Percentiles rank a stretch among this genome's conserved stretches.
phyloP scores from a whole-genome alignment of 192 early-diverging fungal genomes.

The Chytriomyces sp. region DNA sequence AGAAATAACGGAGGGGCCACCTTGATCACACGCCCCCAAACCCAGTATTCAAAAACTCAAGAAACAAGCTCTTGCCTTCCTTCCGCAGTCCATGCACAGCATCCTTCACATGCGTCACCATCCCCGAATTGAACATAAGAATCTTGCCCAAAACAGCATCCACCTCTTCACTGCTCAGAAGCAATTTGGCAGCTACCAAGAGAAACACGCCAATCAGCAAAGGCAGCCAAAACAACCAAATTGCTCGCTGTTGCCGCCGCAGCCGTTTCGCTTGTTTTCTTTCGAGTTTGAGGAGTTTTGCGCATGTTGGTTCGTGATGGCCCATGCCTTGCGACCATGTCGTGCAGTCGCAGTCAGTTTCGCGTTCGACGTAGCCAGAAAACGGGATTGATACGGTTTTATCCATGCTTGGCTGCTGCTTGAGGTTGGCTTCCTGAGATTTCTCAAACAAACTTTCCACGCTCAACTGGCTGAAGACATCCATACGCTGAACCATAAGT shows the following conservation, averaged over 20 bases:
- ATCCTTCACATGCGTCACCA: constrained; percentile 31
- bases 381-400: constrained; percentile 21
- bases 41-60: constrained; percentile 30
- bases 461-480: constrained; percentile 1
- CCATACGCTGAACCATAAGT: constrained; percentile 15
- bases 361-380: constrained; percentile 21
- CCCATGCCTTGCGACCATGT: constrained; percentile 21
- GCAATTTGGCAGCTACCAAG: constrained; percentile 16
- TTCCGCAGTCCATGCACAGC: constrained; percentile 3
- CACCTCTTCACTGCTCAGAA: constrained; percentile 33
- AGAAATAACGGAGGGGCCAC: background rate
- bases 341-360: constrained; percentile 16
- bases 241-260: background rate
- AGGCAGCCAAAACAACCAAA: constrained; percentile 32
- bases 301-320: constrained; percentile 8
- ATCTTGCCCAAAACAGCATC: constrained; percentile 32
- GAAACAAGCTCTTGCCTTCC: constrained; percentile 26
- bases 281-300: background rate
- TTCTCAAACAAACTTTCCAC: background rate
- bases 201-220: constrained; percentile 5
- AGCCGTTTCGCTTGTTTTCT: background rate
- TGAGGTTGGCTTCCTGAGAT: background rate
- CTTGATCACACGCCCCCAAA: constrained; percentile 12
- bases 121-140: constrained; percentile 32
- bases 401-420: background rate